Evolutionary conservation across 768 basidiomycete species (phyloP).

Genomic region (Tylopilus balloui): DNA sequence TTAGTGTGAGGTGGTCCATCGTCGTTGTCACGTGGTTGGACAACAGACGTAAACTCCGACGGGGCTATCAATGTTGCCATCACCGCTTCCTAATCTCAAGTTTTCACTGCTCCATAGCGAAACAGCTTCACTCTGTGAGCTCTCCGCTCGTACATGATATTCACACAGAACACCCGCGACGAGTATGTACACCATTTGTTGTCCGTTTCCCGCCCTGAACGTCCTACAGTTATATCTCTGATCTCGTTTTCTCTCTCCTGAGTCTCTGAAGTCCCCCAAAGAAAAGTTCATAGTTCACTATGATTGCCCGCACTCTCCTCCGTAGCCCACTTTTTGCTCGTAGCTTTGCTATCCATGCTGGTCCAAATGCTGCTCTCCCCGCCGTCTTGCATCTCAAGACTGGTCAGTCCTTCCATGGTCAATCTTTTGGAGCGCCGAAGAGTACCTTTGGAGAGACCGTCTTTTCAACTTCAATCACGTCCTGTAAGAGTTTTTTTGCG

Average conservation of each 20-base stretch:
- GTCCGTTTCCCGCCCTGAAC: slow-evolving; percentile 19
- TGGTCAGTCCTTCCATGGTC: slow-evolving; percentile 88
- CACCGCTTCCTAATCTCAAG: not conserved
- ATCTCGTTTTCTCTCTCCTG: slow-evolving; percentile 81
- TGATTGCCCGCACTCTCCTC: slow-evolving; percentile 55
- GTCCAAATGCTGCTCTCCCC: slow-evolving; percentile 48
- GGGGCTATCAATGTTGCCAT: slow-evolving; percentile 10
- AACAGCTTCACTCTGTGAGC: slow-evolving; percentile 14
- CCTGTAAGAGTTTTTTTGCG: slow-evolving; percentile 54
- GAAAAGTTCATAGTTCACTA: slow-evolving; percentile 35
- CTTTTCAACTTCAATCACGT: slow-evolving; percentile 98
- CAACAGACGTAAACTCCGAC: slow-evolving; percentile 21
- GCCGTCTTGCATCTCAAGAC: slow-evolving; percentile 90
- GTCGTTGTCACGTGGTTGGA: not conserved
- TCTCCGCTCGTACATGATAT: slow-evolving; percentile 60
- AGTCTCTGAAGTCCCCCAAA: slow-evolving; percentile 25
- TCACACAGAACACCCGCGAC: slow-evolving; percentile 85
- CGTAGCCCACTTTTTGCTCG: slow-evolving; percentile 49
- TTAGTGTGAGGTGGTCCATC: too few species aligned
- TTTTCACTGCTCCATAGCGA: not conserved
- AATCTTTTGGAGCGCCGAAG: slow-evolving; percentile 82
- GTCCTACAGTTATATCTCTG: slow-evolving; percentile 72
- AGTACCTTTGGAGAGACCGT: slow-evolving; percentile 96
- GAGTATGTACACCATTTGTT: slow-evolving; percentile 49
- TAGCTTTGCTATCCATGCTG: slow-evolving; percentile 64